Percentiles rank a stretch among this genome's conserved stretches.
These are phyloP conservation scores for Mycena vulgaris DNA, from an alignment of 768 basidiomycete species.

Conservation along the genomic window DNA sequence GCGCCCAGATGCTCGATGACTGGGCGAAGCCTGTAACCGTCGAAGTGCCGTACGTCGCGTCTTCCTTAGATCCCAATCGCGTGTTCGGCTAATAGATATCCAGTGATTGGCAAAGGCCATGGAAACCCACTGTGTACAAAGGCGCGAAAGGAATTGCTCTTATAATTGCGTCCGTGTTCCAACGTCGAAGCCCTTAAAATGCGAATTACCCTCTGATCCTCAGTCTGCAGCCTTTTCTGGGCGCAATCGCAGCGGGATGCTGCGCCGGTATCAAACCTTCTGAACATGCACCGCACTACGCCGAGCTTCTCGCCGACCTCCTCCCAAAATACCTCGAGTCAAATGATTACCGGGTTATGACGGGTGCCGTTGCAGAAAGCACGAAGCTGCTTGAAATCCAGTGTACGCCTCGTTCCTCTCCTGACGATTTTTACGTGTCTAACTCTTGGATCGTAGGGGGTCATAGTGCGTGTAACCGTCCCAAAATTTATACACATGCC, in stretches of 20 bases:
- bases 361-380: constrained; percentile 58
- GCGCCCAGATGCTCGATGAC: constrained; percentile 65
- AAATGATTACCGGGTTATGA: constrained; percentile 56
- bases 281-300: constrained; percentile 56
- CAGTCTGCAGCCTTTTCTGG: constrained; percentile 44
- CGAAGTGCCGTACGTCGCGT: neutral
- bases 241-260: constrained; percentile 59
- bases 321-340: constrained; percentile 66
- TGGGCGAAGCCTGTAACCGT: constrained; percentile 63
- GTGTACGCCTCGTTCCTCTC: constrained; percentile 7
- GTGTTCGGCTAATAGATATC: neutral
- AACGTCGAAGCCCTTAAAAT: neutral
- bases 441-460: constrained; percentile 6
- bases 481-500: no score
- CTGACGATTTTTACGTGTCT: neutral
- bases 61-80: neutral
- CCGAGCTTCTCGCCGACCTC: constrained; percentile 57
- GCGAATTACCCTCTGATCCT: constrained; percentile 28
- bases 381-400: constrained; percentile 40
- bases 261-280: constrained; percentile 65
- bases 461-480: constrained; percentile 38
- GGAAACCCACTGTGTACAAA: constrained; percentile 69
- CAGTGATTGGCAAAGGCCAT: constrained; percentile 60
- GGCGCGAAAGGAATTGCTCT: constrained; percentile 74
- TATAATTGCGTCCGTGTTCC: constrained; percentile 68